These are phyloP conservation scores for Raphanus raphanistrum DNA, from an alignment of 345 rosid species.

Conservation along the genomic window DNA sequence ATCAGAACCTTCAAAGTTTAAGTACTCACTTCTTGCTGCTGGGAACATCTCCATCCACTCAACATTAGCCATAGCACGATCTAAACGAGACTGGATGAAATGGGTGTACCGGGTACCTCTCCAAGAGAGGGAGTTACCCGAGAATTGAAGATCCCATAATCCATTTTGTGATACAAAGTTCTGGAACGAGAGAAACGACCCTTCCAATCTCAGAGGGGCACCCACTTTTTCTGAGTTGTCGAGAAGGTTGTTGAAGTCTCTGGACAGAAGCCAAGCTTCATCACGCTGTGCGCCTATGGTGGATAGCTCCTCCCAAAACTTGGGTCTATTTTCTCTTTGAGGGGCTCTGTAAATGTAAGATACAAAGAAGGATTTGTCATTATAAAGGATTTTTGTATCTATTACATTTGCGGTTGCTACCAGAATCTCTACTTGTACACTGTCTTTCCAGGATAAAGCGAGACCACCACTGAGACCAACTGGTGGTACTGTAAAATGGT, in stretches of 20 bases:
- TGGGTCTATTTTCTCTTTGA: not conserved
- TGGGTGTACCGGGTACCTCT: not conserved
- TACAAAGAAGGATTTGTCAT: not conserved
- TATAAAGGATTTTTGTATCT: not conserved
- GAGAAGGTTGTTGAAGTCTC: not conserved
- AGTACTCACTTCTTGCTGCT: not conserved
- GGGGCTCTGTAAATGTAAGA: not conserved
- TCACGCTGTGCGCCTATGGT: not conserved
- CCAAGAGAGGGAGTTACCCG: not conserved
- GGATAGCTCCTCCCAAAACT: not conserved
- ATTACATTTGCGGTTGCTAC: not conserved
- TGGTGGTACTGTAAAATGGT: not conserved
- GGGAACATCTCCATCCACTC: not conserved
- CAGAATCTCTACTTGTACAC: not conserved
- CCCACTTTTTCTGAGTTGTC: not conserved
- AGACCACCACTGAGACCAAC: not conserved
- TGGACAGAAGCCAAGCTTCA: not conserved
- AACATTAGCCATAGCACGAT: not conserved
- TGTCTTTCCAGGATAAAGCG: not conserved
- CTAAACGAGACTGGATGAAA: not conserved
- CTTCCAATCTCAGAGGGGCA: not conserved
- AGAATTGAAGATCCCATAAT: not conserved
- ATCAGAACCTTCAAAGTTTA: not conserved
- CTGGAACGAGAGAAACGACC: not conserved
- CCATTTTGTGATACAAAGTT: not conserved